Evolutionary conservation across 441 rosid species (phyloP), one percentile per base, ranked within the genome.

Genomic region (Rhodomyrtus psidioides): DNA sequence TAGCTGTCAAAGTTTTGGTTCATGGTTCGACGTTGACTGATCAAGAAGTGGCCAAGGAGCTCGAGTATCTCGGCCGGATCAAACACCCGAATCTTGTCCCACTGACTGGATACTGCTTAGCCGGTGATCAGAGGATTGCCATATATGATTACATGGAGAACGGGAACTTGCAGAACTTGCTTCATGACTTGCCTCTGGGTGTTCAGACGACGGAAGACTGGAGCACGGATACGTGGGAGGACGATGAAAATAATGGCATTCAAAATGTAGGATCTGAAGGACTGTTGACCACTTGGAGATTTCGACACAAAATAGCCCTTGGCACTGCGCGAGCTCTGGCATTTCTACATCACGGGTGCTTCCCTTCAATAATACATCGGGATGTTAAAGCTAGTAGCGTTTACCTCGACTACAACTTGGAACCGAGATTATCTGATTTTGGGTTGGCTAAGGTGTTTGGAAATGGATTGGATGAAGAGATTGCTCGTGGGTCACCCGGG

Each of bases 71-170:
- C 83, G 99, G 99, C 83, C 92, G 97, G 82, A 94, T 97, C 89
- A 97, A 93, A 83, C 99, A 97, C 87, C 94, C 94, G 0, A 97
- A 95, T 89, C 98, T 97, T 81, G 99, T 97, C 81, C 99, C 99
- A 1, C 84, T 97, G 65, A 94, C 95, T 9, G 98, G 98, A 75
- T 97, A 94, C 44, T 97, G 99, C 94, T 87, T 97, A 83, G 98
- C 98, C 0, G 97, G 99, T 83, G 98, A 95, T 57, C 98, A 97
- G 89, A 91, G 98, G 91, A 97, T 97, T 27, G 98, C 98, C 15
- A 95, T 97, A n/a, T 97, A 97, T 65, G 97, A 97, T 87, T 97
- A 95, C 88, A 97, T 97, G 99, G 98, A 95, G 91, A 95, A 97
- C 2, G 99, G 99, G 53, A 97, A 95, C 95, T 90, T 97, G 93